phyloP scores from a whole-genome alignment of 2,329 filamentous ascomycete species.

The Zopfia rhizophila region DNA sequence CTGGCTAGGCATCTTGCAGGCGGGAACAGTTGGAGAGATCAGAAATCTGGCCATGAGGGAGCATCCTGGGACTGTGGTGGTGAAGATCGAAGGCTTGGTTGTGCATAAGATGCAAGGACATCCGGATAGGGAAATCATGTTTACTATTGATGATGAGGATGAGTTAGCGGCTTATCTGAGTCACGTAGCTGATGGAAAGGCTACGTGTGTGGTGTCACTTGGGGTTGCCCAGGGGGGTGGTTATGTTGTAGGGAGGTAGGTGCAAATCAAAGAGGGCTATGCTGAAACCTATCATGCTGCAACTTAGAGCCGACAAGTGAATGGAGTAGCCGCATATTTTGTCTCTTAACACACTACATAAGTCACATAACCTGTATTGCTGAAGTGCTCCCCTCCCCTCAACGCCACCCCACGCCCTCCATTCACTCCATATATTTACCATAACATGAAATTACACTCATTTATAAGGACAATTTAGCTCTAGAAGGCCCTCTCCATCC shows the following conservation, averaged over 20 bases:
- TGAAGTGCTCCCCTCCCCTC: too few species aligned
- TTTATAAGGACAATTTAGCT: too few species aligned
- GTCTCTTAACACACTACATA: too few species aligned
- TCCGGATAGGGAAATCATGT: conserved; percentile 67
- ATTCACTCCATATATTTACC: too few species aligned
- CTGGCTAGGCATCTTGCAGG: conserved; percentile 73
- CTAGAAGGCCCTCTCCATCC: too few species aligned
- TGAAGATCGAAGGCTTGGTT: conserved; percentile 73
- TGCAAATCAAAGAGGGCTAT: too few species aligned
- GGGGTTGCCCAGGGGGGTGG: conserved; percentile 16
- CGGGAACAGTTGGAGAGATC: conserved; percentile 70
- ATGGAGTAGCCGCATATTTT: too few species aligned
- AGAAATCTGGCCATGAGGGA: conserved; percentile 69
- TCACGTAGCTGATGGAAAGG: conserved; percentile 68
- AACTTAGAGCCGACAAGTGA: too few species aligned
- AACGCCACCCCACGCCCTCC: too few species aligned
- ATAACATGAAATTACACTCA: too few species aligned
- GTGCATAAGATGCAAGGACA: conserved; percentile 55
- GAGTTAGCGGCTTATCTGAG: conserved; percentile 78
- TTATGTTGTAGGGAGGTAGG: conserved; percentile 20
- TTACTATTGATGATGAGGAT: conserved; percentile 75
- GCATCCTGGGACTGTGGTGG: conserved; percentile 68
- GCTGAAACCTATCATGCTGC: too few species aligned
- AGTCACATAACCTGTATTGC: too few species aligned
- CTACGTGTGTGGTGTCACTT: conserved; percentile 60